phyloP scores from a whole-genome alignment of 2,329 filamentous ascomycete genomes.

The Pyrenophora graminea region DNA sequence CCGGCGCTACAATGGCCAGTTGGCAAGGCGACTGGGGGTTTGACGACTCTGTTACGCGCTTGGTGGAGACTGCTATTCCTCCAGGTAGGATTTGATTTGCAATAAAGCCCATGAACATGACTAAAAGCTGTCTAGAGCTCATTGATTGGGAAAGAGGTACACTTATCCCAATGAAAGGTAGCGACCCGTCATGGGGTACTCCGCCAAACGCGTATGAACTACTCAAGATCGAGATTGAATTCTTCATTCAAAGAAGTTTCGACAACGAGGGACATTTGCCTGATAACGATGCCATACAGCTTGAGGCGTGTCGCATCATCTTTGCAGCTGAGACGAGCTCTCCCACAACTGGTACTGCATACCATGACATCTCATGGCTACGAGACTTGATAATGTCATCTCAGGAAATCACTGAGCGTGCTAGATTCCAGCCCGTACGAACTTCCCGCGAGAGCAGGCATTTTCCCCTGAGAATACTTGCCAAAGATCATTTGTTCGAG shows the following conservation, averaged over 20 bases:
- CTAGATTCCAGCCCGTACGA: constrained; percentile 28
- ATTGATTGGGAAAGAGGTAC: constrained; percentile 26
- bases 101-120: background rate
- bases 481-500: constrained; percentile 28
- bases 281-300: constrained; percentile 27
- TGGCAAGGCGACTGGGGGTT: constrained; percentile 38
- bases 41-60: constrained; percentile 14
- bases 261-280: constrained; percentile 26
- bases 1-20: constrained; percentile 28
- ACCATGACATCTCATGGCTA: constrained; percentile 24
- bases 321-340: constrained; percentile 27
- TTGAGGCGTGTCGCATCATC: constrained; percentile 36
- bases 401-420: constrained; percentile 19
- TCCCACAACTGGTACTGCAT: background rate
- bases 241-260: constrained; percentile 28
- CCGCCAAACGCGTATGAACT: constrained; percentile 34
- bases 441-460: constrained; percentile 23
- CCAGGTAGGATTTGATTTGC: constrained; percentile 16
- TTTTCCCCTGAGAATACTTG: constrained; percentile 16
- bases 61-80: constrained; percentile 28
- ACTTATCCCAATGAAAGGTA: constrained; percentile 28
- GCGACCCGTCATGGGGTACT: constrained; percentile 25
- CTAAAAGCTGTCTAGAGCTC: constrained; percentile 18
- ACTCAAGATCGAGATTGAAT: constrained; percentile 31
- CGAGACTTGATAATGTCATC: constrained; percentile 33